These are phyloP conservation scores for Zasmidium citrigriseum DNA, from an alignment of 2,329 filamentous ascomycete species.

Conservation along the genomic window DNA sequence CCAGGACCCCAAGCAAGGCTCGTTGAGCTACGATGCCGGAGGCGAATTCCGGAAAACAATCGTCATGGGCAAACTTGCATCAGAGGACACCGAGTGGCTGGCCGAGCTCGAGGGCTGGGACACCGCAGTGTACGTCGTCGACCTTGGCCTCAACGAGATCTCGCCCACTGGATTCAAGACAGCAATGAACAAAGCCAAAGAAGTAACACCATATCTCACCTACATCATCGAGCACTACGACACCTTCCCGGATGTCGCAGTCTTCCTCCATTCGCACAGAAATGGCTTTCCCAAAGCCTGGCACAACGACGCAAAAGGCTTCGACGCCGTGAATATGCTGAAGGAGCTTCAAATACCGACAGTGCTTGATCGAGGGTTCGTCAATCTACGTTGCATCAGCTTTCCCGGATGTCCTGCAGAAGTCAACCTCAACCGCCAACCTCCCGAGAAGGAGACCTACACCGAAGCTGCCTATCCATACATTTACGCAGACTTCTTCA, in stretches of 20 bases:
- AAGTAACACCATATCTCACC: conserved; percentile 50
- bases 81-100: conserved; percentile 50
- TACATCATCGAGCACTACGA: conserved; percentile 51
- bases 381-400: conserved; percentile 29
- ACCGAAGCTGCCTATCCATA: conserved; percentile 24
- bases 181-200: conserved; percentile 44
- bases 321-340: conserved; percentile 31
- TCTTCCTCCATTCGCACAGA: conserved; percentile 33
- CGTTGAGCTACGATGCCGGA: too few relatives aligned
- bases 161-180: conserved; percentile 23
- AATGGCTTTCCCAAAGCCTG: conserved; percentile 27
- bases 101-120: conserved; percentile 49
- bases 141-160: conserved; percentile 33
- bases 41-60: too few relatives aligned
- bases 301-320: conserved; percentile 29
- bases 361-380: conserved; percentile 29
- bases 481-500: conserved; percentile 27
- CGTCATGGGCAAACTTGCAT: conserved; percentile 45
- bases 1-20: too few relatives aligned
- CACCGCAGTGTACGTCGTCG: conserved; percentile 47
- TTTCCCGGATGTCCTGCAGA: conserved; percentile 29
- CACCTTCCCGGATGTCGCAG: conserved; percentile 30
- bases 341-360: conserved; percentile 20
- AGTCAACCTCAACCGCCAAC: conserved; percentile 24
- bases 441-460: conserved; percentile 16